Evolutionary conservation across 345 rosid genomes (phyloP).

Genomic region (Xanthoceras sorbifolium): DNA sequence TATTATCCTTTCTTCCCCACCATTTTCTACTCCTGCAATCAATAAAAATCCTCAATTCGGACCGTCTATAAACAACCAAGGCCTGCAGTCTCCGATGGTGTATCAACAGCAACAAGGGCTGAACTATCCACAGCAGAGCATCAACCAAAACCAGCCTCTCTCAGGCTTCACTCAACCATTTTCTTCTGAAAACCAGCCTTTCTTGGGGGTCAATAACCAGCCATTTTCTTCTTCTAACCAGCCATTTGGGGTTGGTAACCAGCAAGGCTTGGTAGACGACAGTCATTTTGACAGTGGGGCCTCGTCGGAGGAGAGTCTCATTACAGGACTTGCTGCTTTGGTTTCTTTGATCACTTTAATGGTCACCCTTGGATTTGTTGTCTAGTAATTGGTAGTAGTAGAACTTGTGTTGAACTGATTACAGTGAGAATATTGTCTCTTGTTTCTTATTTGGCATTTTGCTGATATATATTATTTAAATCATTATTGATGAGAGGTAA

Average conservation of each 20-base stretch:
- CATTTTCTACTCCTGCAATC: conserved; percentile 1
- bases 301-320: conserved; percentile 21
- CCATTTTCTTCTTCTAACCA: conserved; percentile 39
- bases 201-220: conserved; percentile 36
- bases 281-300: conserved; percentile 40
- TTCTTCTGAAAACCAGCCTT: conserved; percentile 44
- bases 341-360: conserved; percentile 11
- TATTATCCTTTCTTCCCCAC: conserved; percentile 19
- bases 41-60: not conserved
- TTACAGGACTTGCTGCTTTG: conserved; percentile 12
- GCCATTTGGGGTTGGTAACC: conserved; percentile 35
- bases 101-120: conserved; percentile 38
- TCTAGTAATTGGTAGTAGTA: not conserved
- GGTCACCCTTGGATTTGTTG: conserved; percentile 12
- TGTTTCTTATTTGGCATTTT: too few relatives aligned
- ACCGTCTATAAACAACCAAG: conserved; percentile 19
- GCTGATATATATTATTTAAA: too few relatives aligned
- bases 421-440: too few relatives aligned
- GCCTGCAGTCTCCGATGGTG: conserved; percentile 28
- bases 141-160: conserved; percentile 36
- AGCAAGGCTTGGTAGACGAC: conserved; percentile 28
- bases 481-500: too few relatives aligned
- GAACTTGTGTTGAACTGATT: too few relatives aligned
- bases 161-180: conserved; percentile 40
- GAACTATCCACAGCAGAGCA: conserved; percentile 28